These are phyloP conservation scores for Penicillium janthinellum DNA, from an alignment of 2,329 filamentous ascomycete genomes.

Conservation along the genomic window DNA sequence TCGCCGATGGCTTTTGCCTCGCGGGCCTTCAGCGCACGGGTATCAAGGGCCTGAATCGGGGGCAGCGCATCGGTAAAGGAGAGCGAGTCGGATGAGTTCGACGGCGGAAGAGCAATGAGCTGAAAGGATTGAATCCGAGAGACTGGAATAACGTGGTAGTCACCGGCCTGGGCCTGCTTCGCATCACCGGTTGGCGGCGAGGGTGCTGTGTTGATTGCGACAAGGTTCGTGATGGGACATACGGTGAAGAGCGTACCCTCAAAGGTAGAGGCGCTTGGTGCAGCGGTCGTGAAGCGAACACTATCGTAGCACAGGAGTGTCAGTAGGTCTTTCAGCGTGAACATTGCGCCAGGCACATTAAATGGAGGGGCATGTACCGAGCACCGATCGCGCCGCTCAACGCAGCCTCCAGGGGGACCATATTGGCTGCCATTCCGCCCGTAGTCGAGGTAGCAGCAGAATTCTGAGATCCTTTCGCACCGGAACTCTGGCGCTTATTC, in stretches of 20 bases:
- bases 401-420: constrained; percentile 55
- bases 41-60: constrained; percentile 52
- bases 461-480: constrained; percentile 49
- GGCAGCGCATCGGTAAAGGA: constrained; percentile 53
- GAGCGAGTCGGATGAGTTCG: constrained; percentile 34
- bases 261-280: constrained; percentile 53
- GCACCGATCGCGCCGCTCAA: constrained; percentile 64
- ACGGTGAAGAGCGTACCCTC: constrained; percentile 66
- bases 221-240: constrained; percentile 61
- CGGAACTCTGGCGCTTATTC: constrained; percentile 58
- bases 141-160: constrained; percentile 64
- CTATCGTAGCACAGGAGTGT: constrained; percentile 38
- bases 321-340: neutral
- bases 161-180: constrained; percentile 48
- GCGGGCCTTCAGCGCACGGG: constrained; percentile 55
- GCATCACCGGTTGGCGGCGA: constrained; percentile 38
- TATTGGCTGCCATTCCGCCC: constrained; percentile 45
- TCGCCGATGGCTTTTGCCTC: constrained; percentile 59
- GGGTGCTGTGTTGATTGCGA: constrained; percentile 61
- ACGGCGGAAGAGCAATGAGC: constrained; percentile 49
- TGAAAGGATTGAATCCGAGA: constrained; percentile 61
- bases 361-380: constrained; percentile 47
- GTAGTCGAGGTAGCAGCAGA: constrained; percentile 40
- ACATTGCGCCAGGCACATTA: neutral
- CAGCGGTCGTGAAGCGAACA: constrained; percentile 59